Evolutionary conservation across 192 early-diverging fungal species (phyloP).

Genomic region (Gonapodya prolifera): DNA sequence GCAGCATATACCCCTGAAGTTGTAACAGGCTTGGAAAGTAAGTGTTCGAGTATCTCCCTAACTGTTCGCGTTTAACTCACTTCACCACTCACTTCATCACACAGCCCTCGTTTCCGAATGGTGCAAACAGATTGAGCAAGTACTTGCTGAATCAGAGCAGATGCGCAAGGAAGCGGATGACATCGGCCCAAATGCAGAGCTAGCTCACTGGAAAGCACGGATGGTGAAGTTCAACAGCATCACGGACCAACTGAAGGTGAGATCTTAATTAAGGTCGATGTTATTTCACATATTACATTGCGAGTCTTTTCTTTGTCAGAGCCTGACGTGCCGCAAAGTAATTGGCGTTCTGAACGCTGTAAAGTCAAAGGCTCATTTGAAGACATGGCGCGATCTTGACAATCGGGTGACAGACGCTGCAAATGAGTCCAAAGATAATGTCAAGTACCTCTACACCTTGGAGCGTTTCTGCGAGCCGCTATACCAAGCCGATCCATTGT

Average conservation of each 20-base stretch:
- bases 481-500: constrained; percentile 42
- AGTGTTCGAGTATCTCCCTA: neutral
- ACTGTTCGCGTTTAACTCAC: neutral
- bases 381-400: constrained; percentile 53
- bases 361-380: constrained; percentile 38
- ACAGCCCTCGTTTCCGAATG: constrained; percentile 40
- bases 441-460: constrained; percentile 54
- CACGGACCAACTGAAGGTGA: constrained; percentile 43
- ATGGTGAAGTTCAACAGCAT: constrained; percentile 60
- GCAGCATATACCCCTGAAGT: constrained; percentile 44
- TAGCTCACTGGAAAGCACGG: constrained; percentile 54
- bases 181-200: constrained; percentile 55
- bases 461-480: constrained; percentile 52
- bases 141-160: constrained; percentile 48
- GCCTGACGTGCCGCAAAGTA: constrained; percentile 43
- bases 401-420: constrained; percentile 53
- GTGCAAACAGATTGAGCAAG: constrained; percentile 57
- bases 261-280: no score
- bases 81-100: neutral
- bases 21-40: constrained; percentile 40
- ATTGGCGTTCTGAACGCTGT: constrained; percentile 51
- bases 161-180: constrained; percentile 60
- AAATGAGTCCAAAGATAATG: constrained; percentile 46
- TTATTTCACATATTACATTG: no score
- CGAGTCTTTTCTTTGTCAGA: constrained; percentile 1